Conservation (phyloP, 805 yeast genomes). For the Lipomyces starkeyi region DNA sequence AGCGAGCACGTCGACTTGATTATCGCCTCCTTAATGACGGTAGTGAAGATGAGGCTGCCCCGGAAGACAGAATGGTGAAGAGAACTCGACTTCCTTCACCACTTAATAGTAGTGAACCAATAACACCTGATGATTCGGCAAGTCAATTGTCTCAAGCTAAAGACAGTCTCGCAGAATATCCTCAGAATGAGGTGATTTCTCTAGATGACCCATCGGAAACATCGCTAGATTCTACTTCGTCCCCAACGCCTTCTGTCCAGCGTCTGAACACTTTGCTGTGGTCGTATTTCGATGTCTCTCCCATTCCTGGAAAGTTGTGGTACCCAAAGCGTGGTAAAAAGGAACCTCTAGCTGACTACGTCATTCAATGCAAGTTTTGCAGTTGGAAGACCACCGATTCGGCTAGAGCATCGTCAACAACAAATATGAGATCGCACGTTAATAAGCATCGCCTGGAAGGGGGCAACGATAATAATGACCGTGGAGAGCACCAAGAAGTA, state of each 20-base stretch:
- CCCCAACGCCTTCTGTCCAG: neutral
- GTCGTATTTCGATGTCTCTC: slow-evolving; percentile 7
- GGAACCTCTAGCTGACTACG: neutral
- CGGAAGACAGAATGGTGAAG: too few relatives aligned
- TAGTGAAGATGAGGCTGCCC: too few relatives aligned
- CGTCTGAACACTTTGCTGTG: neutral
- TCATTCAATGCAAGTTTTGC: neutral
- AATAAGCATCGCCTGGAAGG: neutral
- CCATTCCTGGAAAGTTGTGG: slow-evolving; percentile 1
- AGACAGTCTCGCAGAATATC: too few relatives aligned
- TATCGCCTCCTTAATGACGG: neutral
- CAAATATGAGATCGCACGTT: neutral
- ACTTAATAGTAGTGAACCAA: too few relatives aligned
- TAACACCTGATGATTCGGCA: too few relatives aligned
- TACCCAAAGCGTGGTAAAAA: slow-evolving; percentile 2
- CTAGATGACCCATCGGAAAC: neutral
- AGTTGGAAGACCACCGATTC: neutral
- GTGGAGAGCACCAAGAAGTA: too few relatives aligned
- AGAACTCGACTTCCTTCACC: too few relatives aligned
- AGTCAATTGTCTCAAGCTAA: too few relatives aligned
- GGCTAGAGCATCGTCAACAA: slow-evolving; percentile 2
- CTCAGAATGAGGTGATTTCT: neutral
- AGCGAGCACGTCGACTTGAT: neutral
- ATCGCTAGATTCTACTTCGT: neutral
- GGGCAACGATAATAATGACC: neutral